Percentiles rank a stretch among this genome's conserved stretches.
Evolutionary conservation across 768 basidiomycete genomes (phyloP).

Genomic region (Tubosaeta brunneosetosa): DNA sequence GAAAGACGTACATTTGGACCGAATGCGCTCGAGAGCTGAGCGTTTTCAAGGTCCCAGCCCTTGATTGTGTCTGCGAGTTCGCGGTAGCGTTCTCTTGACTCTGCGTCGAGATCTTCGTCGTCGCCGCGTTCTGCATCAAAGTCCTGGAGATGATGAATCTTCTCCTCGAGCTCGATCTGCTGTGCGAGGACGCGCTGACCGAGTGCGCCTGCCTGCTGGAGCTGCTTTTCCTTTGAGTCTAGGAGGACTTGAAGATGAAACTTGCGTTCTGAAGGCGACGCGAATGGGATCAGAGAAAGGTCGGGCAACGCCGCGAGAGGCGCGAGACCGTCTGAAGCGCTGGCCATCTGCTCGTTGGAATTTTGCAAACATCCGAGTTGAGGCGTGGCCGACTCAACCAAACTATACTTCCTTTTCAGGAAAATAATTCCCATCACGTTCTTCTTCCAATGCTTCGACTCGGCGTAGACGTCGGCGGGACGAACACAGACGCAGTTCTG

Average conservation of each 20-base stretch:
- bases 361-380: slow-evolving; percentile 5
- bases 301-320: slow-evolving; percentile 38
- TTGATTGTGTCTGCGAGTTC: slow-evolving; percentile 74
- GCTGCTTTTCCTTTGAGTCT: slow-evolving; percentile 87
- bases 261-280: slow-evolving; percentile 57
- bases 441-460: slow-evolving; percentile 13
- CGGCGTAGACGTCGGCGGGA: slow-evolving; percentile 34
- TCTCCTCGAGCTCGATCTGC: slow-evolving; percentile 88
- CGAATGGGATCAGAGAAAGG: slow-evolving; percentile 37
- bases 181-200: slow-evolving; percentile 92
- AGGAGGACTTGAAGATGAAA: slow-evolving; percentile 65
- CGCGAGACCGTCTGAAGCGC: slow-evolving; percentile 35
- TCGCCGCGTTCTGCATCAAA: slow-evolving; percentile 59
- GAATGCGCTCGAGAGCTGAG: slow-evolving; percentile 66
- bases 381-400: slow-evolving; percentile 2
- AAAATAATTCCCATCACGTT: background rate
- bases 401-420: background rate
- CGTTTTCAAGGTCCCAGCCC: slow-evolving; percentile 77
- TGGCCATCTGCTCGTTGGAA: slow-evolving; percentile 32
- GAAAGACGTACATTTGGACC: slow-evolving; percentile 49
- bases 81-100: slow-evolving; percentile 67
- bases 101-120: slow-evolving; percentile 58
- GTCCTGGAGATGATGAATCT: slow-evolving; percentile 78
- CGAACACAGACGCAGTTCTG: slow-evolving; percentile 33
- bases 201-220: slow-evolving; percentile 86